Base-by-base conservation (phyloP, 2,329 filamentous ascomycete genomes). In the Hypomyces perniciosus region DNA sequence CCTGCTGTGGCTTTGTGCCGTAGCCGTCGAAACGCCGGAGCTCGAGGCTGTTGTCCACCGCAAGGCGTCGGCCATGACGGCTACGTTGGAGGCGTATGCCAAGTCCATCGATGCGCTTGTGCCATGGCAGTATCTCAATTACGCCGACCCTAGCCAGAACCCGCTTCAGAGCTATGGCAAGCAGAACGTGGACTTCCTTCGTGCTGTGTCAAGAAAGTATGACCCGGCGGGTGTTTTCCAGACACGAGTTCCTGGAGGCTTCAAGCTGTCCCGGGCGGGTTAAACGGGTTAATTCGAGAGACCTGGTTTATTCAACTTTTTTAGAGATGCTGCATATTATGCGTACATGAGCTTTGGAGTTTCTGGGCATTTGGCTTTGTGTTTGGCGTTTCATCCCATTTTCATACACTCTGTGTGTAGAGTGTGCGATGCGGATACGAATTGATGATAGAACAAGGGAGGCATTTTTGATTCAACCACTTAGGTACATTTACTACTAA, bases 171-270 rank as follows among this genome's bases (percentile, higher is more conserved):
- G 51, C 43, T 53, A 53, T 27, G 51, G 51, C 6, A 4, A 6
- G n/a, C 8, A 50, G 12, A 53, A 50, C 31, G n/a, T 51, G 28
- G 13, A 39, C 5, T 26, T 30, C 6, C 27, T 54, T 4, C 41
- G 37, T 4, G 39, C 26, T 8, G 48, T 46, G 13, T 39, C 44
- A 4, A 13, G n/a, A 4, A 48, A 45, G n/a, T 54, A 54, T 29
- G 52, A 54, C 27, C 52, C 48, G 8, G 28, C 30, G 8, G 46
- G 49, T 29, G 39, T 54, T 7, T 54, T 51, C 29, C 52, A 54
- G 40, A 39, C n/a, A 4, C n/a, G 43, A 31, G n/a, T 31, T 26
- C 46, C 46, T 13, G 46, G 46, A 4, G 38, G 46, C 12, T 48
- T 41, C 38, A 48, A 40, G 26, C 44, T 46, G 20, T 20, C 20